Base-by-base conservation (phyloP, 805 yeast species). In the Saturnispora mendoncae region DNA sequence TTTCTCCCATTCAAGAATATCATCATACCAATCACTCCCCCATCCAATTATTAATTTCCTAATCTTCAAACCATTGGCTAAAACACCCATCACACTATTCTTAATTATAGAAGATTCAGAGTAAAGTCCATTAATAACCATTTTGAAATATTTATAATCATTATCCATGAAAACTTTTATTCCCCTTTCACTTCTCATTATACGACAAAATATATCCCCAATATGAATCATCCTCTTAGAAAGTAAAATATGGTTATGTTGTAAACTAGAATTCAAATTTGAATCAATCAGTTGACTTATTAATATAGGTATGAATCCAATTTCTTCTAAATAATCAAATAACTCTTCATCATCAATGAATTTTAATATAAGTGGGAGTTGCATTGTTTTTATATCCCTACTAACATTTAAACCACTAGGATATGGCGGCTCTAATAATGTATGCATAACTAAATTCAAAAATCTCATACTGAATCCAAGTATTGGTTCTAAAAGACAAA, bases 131-230 rank as follows among this genome's bases (percentile, higher is more conserved):
- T 68, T 60, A 2, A 88, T 61, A 23, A 88, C 61, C 40, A 76
- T 74, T 32, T 62, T 65, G 18, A 88, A 54, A 8, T 80, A 70
- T 42, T 65, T 62, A 46, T 75, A 79, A 44, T 76, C 62, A 48
- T 78, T 66, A 42, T 72, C 67, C 1, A 82, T 70, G 50, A 80
- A 73, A 13, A 80, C 73, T 45, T 80, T 69, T 9, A 87, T 53
- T 0, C 98, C 99, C 10, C 12, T 14, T 25, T 23, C 26, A 13
- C 31, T 32, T 20, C n/a, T 32, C 20, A 39, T 21, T 13, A 39
- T 33, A 17, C 24, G 24, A 13, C 33, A n/a, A 18, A 39, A 17
- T 9, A 39, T 39, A n/a, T 33, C 42, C 4, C 42, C 42, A 27
- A 33, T 18, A 26, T 39, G 42, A 17, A n/a, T 4, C 38, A 39